These are phyloP conservation scores for Aspergillus bertholletiae DNA, from an alignment of 495 filamentous ascomycete genomes.

Conservation along the genomic window DNA sequence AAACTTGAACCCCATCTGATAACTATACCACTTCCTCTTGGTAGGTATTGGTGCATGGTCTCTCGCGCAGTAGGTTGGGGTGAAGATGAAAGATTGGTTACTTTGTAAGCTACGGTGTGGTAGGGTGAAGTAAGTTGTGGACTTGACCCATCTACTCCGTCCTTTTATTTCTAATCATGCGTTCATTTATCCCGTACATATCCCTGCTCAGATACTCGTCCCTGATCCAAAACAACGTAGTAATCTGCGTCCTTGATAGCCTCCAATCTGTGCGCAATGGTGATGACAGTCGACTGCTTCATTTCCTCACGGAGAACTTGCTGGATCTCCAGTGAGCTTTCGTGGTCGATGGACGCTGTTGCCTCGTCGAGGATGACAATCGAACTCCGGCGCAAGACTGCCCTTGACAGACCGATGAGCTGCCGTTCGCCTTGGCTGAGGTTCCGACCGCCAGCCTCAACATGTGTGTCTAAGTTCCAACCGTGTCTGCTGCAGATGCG, in stretches of 20 bases:
- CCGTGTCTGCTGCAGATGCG: conserved; percentile 49
- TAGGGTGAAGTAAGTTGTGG: no score
- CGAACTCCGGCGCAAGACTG: conserved; percentile 55
- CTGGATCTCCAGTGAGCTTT: conserved; percentile 76
- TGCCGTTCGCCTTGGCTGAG: conserved; percentile 62
- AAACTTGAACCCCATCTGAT: no score
- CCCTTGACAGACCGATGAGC: conserved; percentile 56
- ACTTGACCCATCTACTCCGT: no score
- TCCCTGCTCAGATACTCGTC: conserved; percentile 43
- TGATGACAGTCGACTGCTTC: conserved; percentile 74
- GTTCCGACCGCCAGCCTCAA: conserved; percentile 57
- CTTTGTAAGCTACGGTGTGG: no score
- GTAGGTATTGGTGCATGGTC: no score
- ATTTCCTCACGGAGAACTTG: conserved; percentile 71
- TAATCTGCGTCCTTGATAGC: conserved; percentile 75
- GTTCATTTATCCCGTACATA: conserved; percentile 25
- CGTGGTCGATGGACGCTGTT: conserved; percentile 79
- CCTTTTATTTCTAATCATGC: background rate
- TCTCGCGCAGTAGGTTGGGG: no score
- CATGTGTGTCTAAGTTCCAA: conserved; percentile 51
- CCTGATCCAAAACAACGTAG: conserved; percentile 67
- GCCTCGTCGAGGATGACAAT: conserved; percentile 72
- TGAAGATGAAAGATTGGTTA: no score
- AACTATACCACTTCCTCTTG: no score
- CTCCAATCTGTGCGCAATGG: conserved; percentile 80